These are phyloP conservation scores for Talaromyces marneffei DNA, from an alignment of 2,329 filamentous ascomycete species.

Conservation along the genomic window DNA sequence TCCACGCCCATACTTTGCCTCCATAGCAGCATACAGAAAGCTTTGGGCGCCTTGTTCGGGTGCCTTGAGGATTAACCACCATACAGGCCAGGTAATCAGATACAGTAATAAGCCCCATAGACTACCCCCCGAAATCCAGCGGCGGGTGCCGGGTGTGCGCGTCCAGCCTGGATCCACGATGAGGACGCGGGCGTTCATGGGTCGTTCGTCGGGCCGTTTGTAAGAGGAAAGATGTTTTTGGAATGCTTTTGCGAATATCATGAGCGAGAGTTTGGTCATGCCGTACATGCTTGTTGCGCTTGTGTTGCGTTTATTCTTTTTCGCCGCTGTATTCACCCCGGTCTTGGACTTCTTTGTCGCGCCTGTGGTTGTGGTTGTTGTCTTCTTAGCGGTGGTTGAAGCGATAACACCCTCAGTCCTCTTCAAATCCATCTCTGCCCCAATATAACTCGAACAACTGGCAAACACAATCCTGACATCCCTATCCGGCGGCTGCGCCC, in stretches of 20 bases:
- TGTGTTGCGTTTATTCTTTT: conserved; percentile 16
- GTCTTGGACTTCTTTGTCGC: conserved; percentile 33
- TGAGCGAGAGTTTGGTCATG: conserved; percentile 69
- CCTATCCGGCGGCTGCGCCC: conserved; percentile 85
- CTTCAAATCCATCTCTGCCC: conserved; percentile 57
- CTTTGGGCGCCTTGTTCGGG: conserved; percentile 78
- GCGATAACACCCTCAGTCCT: conserved; percentile 13
- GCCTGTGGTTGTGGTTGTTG: conserved; percentile 28
- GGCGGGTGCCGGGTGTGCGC: conserved; percentile 78
- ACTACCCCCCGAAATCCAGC: conserved; percentile 81
- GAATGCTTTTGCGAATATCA: conserved; percentile 82
- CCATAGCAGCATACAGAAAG: conserved; percentile 80
- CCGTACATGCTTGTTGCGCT: conserved; percentile 44
- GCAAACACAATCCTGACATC: conserved; percentile 84
- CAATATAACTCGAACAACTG: conserved; percentile 84
- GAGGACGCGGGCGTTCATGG: conserved; percentile 75
- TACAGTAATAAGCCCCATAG: conserved; percentile 75
- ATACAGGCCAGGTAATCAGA: conserved; percentile 67
- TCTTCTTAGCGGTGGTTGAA: not conserved
- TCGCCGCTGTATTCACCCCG: conserved; percentile 6
- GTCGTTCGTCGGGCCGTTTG: conserved; percentile 73
- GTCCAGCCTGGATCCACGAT: conserved; percentile 81
- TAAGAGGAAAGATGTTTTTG: conserved; percentile 87
- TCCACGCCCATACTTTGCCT: conserved; percentile 57
- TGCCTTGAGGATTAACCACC: conserved; percentile 85